Conservation (phyloP, 1,139 yeast species). For the Saccharomycopsis hybrid region DNA sequence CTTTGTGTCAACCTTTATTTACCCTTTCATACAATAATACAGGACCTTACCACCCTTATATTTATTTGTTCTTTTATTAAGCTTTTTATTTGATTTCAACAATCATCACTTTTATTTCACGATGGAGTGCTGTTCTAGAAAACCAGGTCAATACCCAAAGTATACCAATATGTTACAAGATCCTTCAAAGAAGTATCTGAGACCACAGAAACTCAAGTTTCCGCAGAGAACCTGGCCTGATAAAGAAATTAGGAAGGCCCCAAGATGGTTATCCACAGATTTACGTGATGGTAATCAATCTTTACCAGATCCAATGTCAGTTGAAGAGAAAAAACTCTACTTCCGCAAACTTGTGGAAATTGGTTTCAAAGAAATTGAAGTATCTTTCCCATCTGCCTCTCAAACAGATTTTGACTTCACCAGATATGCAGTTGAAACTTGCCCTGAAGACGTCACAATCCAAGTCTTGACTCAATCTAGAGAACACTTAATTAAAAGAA, state of each 20-base stretch:
- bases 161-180: conserved; percentile 47
- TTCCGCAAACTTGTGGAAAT: conserved; percentile 80
- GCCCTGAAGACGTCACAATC: conserved; percentile 88
- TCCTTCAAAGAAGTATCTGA: conserved; percentile 71
- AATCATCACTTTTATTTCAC: too few species aligned
- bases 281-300: conserved; percentile 97
- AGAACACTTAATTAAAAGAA: conserved; percentile 80
- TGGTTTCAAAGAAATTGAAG: conserved; percentile 96
- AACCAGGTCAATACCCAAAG: conserved; percentile 17
- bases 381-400: conserved; percentile 92
- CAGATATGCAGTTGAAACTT: conserved; percentile 82
- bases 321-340: conserved; percentile 82
- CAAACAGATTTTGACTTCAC: conserved; percentile 96
- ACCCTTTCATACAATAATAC: too few species aligned
- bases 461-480: conserved; percentile 92
- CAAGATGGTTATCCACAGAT: conserved; percentile 95
- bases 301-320: conserved; percentile 93
- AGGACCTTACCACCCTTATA: too few species aligned
- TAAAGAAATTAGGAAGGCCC: conserved; percentile 67
- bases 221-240: conserved; percentile 87
- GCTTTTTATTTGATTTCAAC: too few species aligned
- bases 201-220: conserved; percentile 60
- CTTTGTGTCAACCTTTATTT: too few species aligned
- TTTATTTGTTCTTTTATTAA: too few species aligned
- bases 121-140: conserved; percentile 20